Base-by-base conservation (phyloP, 2,329 filamentous ascomycete species). In the Xylariaceae sp. region DNA sequence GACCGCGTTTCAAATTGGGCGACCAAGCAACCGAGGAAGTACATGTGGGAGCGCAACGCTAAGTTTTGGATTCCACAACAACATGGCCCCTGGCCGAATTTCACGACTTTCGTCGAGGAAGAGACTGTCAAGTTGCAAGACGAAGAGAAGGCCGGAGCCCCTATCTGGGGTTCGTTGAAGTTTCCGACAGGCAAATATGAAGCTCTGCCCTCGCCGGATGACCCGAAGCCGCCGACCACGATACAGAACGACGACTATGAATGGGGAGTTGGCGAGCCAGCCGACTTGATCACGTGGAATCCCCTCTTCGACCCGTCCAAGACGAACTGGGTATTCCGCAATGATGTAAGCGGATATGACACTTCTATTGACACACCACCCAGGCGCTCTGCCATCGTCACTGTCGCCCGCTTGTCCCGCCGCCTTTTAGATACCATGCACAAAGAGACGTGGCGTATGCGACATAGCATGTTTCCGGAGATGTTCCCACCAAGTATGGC, bases 171-270 rank as follows among this genome's bases (percentile, higher is more conserved):
- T 3, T 78, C 83, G 1, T 69, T 60, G 5, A 38, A 44, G 17
- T 63, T 62, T 29, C 47, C 53, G 12, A 52, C 54, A n/a, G 48
- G 50, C 7, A 51, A 73, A 33, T 63, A 67, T 2, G 80, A 83
- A 48, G 73, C 75, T 40, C 73, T 84, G 12, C 67, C 75, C 42
- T 66, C 69, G 5, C 75, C 78, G 2, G 71, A 80, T 10, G 79
- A 82, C 35, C 77, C 79, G 2, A 71, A 65, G 7, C 85, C 84
- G 2, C 79, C 82, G 0, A 76, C 68, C 2, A 69, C 69, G 2
- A 75, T 82, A 49, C 79, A 83, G n/a, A 78, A 82, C 37, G 85
- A 88, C 56, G 69, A 80, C 45, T 85, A 84, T 56, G 55, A 67
- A 42, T 80, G 77, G 75, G 77, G 77, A 23, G 74, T 80, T 2